Evolutionary conservation across 371 early-diverging fungal species (phyloP), one percentile per base, ranked within the genome.

Genomic region (Apophysomyces variabilis): DNA sequence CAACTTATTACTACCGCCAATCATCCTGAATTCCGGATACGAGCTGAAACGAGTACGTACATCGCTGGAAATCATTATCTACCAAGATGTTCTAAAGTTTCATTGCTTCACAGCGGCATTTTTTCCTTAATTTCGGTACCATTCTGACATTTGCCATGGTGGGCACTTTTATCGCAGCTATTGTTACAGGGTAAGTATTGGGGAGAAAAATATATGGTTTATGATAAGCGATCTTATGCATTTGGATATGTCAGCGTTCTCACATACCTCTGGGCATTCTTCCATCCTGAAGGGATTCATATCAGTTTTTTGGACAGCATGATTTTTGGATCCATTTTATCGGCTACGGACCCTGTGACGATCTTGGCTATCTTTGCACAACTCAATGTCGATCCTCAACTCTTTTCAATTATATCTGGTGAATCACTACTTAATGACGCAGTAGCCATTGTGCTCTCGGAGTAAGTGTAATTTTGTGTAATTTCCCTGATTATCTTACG

Each of bases 301-400:
- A 78, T 95, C 37, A 84, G 91, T 16, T 89, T 94, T 39, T 77
- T 96, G 62, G 98, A 98, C 72, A 94, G 93, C 66, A 88, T 96
- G 83, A 92, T 94, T 37, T 93, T 95, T 71, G 96, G 97, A 12
- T 85, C 96, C 1, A 93, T 98, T 62, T 79, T 98, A 64, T 95
- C 96, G 5, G 95, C 98, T 5, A 98, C 98, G 5, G 98, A 98
- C 75, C 96, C 98, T 3, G 98, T 98, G 35, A 95, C 98, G 0
- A 91, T 98, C 13, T 80, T 98, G 54, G 92, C 97, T 12, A 93
- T 97, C 43, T 96, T 98, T 71, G 88, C 93, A 58, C 95, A 96
- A 67, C 82, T 95, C 44, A 86, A 89, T 58, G 97, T 98, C 32
- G 98, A 98, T 64, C 95, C 95, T 4, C 90, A 92, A 69, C 77